Evolutionary conservation across 2,329 filamentous ascomycete species (phyloP), one percentile per base, ranked within the genome.

Genomic region (Arthrinium phaeospermum): DNA sequence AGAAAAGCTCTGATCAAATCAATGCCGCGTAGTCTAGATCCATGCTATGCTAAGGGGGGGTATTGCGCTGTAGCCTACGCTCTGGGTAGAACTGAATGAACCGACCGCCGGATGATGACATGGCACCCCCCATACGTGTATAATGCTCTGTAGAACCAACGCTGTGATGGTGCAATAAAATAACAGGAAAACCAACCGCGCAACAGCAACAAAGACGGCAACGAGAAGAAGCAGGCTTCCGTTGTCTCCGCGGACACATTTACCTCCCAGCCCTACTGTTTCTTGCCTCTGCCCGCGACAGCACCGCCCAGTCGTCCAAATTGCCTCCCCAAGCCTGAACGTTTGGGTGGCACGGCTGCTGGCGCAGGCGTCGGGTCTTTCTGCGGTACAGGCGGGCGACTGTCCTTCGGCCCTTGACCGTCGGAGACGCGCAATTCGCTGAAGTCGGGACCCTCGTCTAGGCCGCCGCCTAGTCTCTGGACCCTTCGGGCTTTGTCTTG

Each of bases 401-500:
- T 12, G 70, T 84, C 85, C 68, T 83, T 83, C 14, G 83, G 77
- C 13, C 81, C 80, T 30, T 80, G 75, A 24, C 81, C 80, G 22
- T 89, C 87, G 30, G 82, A 79, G 67, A 86, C 81, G 24, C 83
- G 81, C 72, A 82, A 75, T 71, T 83, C 83, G 49, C 78, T 85
- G n/a, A 88, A 81, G 5, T 82, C 80, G 4, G 83, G 80, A 7
- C 84, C 82, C 67, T 87, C 86, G 68, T 90, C 87, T 46, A 85
- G 77, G 22, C 86, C 83, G 6, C 86, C 83, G 19, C 89, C 88
- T 70, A 89, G 82, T 73, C 91, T 86, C 78, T 94, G 92, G 16
- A 90, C 86, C 70, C 94, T 88, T 71, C 95, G 89, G 7, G 95
- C 93, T 73, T 91, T 91, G 76, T 99, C 96, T 79, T 99, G 96